These are phyloP conservation scores for Cyathus striatus DNA, from an alignment of 768 basidiomycete species.

Conservation along the genomic window DNA sequence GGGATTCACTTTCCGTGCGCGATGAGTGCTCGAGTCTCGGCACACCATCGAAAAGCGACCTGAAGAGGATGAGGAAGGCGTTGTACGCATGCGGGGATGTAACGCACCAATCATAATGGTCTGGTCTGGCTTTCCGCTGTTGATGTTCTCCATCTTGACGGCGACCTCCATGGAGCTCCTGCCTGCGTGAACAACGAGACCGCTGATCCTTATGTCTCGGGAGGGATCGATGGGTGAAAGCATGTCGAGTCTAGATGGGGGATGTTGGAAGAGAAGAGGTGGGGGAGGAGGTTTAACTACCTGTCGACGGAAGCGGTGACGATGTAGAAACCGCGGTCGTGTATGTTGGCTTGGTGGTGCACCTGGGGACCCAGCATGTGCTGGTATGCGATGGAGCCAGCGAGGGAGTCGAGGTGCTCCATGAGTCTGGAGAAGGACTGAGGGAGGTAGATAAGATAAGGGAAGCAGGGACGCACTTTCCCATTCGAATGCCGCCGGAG, in stretches of 20 bases:
- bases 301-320: conserved; percentile 83
- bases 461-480: conserved; percentile 35
- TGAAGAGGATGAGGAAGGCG: conserved; percentile 15
- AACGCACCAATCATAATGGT: conserved; percentile 61
- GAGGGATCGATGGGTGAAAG: conserved; percentile 51
- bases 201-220: conserved; percentile 68
- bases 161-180: conserved; percentile 80
- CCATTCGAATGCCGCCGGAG: conserved; percentile 63
- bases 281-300: conserved; percentile 21
- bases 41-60: conserved; percentile 95
- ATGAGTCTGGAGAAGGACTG: conserved; percentile 59
- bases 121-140: conserved; percentile 40
- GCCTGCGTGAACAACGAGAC: conserved; percentile 79
- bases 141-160: conserved; percentile 73
- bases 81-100: too few relatives aligned
- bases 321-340: conserved; percentile 70
- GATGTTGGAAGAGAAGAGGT: neutral
- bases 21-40: conserved; percentile 62
- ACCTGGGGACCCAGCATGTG: conserved; percentile 69
- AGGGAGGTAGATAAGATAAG: too few relatives aligned
- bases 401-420: conserved; percentile 82
- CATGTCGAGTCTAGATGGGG: conserved; percentile 54
- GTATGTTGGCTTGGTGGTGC: conserved; percentile 46
- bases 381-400: conserved; percentile 80
- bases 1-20: conserved; percentile 59